Conservation (phyloP, 192 early-diverging fungal genomes). For the Coemansia sp. region DNA sequence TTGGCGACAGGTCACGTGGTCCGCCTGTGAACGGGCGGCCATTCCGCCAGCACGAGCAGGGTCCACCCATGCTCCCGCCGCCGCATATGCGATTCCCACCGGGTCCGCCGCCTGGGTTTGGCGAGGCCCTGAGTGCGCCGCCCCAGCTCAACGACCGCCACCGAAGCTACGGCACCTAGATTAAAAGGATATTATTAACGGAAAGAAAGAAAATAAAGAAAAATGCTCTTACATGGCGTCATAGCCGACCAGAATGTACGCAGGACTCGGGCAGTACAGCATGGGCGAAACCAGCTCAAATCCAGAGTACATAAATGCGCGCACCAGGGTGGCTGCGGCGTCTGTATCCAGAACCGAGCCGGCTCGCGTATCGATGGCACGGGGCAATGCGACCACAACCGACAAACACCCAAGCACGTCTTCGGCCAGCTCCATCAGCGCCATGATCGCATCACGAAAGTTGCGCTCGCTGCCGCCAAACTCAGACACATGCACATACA, state of each 20-base stretch:
- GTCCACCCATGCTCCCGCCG: not conserved
- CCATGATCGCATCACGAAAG: slow-evolving; percentile 46
- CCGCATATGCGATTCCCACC: slow-evolving; percentile 18
- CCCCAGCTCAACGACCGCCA: slow-evolving; percentile 20
- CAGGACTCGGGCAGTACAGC: slow-evolving; percentile 56
- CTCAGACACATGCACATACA: slow-evolving; percentile 27
- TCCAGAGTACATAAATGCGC: slow-evolving; percentile 65
- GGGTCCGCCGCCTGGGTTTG: not conserved
- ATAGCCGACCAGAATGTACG: slow-evolving; percentile 58
- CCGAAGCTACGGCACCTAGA: not conserved
- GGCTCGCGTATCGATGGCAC: slow-evolving; percentile 1
- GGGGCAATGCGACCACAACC: slow-evolving; percentile 43
- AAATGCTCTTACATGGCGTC: slow-evolving; percentile 48
- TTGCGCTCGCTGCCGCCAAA: slow-evolving; percentile 28
- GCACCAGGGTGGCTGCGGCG: slow-evolving; percentile 48
- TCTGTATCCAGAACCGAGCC: slow-evolving; percentile 4
- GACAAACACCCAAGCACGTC: slow-evolving; percentile 37
- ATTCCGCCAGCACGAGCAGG: not conserved
- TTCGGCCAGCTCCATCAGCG: slow-evolving; percentile 55
- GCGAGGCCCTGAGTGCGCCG: slow-evolving; percentile 18
- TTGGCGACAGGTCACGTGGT: slow-evolving; percentile 1
- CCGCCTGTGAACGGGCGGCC: not conserved
- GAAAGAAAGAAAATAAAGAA: slow-evolving; percentile 3
- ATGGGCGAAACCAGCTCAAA: slow-evolving; percentile 60
- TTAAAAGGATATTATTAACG: not conserved